Percentiles rank a stretch among this genome's conserved stretches.
phyloP scores from a whole-genome alignment of 2,329 filamentous ascomycete species.

The Fusarium scirpi region DNA sequence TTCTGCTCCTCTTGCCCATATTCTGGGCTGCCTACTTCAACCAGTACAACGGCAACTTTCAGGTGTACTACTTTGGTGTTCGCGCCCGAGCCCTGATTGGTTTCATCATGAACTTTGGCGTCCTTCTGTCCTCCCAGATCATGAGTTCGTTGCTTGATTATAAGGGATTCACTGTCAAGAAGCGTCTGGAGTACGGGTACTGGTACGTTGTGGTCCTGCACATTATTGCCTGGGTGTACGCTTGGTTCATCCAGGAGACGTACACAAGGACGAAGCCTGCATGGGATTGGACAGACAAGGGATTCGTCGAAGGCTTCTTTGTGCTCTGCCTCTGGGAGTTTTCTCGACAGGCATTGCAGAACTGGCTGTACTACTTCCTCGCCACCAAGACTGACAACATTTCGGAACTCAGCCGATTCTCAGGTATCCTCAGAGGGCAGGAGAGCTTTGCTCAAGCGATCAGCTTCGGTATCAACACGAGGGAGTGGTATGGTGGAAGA shows the following conservation, averaged over 20 bases:
- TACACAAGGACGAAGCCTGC: conserved; percentile 57
- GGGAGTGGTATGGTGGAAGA: conserved; percentile 53
- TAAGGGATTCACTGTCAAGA: conserved; percentile 26
- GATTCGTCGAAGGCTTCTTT: conserved; percentile 61
- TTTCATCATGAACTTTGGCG: conserved; percentile 16
- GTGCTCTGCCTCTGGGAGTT: conserved; percentile 63
- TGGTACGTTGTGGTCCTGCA: conserved; percentile 60
- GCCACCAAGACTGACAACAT: conserved; percentile 68
- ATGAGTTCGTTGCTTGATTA: conserved; percentile 18
- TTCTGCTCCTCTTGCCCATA: conserved; percentile 5
- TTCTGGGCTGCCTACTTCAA: conserved; percentile 24
- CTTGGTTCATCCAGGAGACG: conserved; percentile 65
- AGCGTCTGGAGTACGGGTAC: conserved; percentile 57
- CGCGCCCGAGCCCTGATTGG: conserved; percentile 18
- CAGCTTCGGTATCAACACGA: conserved; percentile 55
- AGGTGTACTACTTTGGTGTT: conserved; percentile 20
- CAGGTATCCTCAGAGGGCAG: conserved; percentile 56
- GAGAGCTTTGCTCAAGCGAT: conserved; percentile 57
- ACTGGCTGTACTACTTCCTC: conserved; percentile 68
- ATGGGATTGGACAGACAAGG: conserved; percentile 56
- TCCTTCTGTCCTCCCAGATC: conserved; percentile 12
- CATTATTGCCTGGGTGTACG: conserved; percentile 63
- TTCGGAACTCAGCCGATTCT: conserved; percentile 60
- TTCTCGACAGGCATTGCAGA: conserved; percentile 64
- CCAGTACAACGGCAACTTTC: conserved; percentile 14